Conservation (phyloP, 345 rosid species). For the Hypericum androsaemum region DNA sequence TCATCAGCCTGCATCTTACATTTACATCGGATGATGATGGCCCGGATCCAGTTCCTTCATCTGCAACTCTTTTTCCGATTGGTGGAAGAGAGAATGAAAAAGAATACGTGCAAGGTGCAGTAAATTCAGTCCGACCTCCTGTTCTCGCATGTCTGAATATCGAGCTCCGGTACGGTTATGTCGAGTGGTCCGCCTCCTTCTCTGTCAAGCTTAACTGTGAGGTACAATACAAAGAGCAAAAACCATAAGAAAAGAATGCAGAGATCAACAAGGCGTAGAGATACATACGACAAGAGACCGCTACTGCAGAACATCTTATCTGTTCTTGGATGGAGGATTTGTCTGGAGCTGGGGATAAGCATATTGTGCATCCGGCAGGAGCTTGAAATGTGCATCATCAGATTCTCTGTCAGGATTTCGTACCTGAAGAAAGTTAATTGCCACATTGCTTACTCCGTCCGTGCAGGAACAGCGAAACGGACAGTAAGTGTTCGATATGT, state of each 20-base stretch:
- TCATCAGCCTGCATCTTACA: too few relatives aligned
- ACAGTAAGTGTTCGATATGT: not conserved
- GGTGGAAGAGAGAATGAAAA: not conserved
- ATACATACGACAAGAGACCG: not conserved
- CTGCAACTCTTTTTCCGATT: not conserved
- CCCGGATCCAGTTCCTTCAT: not conserved
- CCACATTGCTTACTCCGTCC: too few relatives aligned
- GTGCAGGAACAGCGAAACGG: too few relatives aligned
- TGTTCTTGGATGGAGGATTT: not conserved
- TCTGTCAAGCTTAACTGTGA: constrained; percentile 3
- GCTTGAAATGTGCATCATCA: constrained; percentile 5
- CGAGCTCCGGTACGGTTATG: not conserved
- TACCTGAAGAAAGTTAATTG: not conserved
- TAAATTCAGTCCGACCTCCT: not conserved
- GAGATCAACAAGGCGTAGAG: not conserved
- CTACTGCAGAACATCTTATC: not conserved
- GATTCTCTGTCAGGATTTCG: constrained; percentile 8
- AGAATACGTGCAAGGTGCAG: constrained; percentile 5
- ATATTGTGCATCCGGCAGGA: constrained; percentile 6
- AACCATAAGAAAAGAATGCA: not conserved
- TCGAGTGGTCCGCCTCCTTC: constrained; percentile 6
- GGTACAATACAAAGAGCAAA: not conserved
- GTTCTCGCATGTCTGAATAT: not conserved
- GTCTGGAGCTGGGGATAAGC: not conserved
- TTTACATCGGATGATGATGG: not conserved